Conservation (phyloP, 805 yeast genomes). For the Candida palmyrensis region DNA sequence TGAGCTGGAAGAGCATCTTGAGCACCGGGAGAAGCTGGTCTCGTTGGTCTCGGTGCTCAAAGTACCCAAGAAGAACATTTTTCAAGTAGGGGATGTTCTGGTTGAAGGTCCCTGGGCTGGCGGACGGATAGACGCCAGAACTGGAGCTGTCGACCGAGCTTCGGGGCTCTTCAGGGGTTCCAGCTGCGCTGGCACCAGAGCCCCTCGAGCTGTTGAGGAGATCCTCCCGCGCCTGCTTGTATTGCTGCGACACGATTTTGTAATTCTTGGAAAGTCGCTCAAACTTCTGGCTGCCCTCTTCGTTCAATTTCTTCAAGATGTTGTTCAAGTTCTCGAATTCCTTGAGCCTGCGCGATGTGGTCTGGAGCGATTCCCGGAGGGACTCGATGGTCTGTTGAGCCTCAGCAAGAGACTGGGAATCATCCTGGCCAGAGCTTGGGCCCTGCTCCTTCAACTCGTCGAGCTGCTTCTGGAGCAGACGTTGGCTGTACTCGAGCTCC, state of each 20-base stretch:
- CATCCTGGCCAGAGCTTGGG: slow-evolving; percentile 14
- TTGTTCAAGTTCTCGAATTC: slow-evolving; percentile 52
- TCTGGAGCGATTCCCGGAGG: slow-evolving; percentile 49
- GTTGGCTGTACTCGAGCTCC: slow-evolving; percentile 31
- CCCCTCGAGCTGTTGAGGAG: neutral
- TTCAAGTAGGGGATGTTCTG: slow-evolving; percentile 69
- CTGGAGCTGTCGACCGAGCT: neutral
- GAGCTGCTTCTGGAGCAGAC: slow-evolving; percentile 18
- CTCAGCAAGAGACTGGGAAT: slow-evolving; percentile 12
- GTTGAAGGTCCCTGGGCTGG: too few relatives aligned
- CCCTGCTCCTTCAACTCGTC: slow-evolving; percentile 21
- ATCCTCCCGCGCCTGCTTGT: slow-evolving; percentile 35
- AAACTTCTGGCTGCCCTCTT: slow-evolving; percentile 61
- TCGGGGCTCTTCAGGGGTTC: neutral
- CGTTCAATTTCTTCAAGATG: slow-evolving; percentile 56
- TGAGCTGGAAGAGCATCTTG: slow-evolving; percentile 65
- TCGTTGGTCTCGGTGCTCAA: slow-evolving; percentile 92
- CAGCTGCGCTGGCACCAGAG: too few relatives aligned
- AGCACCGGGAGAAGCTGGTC: slow-evolving; percentile 80
- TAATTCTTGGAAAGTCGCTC: slow-evolving; percentile 69
- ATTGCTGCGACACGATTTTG: slow-evolving; percentile 57
- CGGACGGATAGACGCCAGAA: slow-evolving; percentile 1
- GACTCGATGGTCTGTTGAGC: slow-evolving; percentile 30
- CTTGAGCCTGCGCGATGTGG: slow-evolving; percentile 45
- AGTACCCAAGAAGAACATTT: slow-evolving; percentile 85